Conservation (phyloP, 1,284 basidiomycete species). For the Apiotrichum gamsii region DNA sequence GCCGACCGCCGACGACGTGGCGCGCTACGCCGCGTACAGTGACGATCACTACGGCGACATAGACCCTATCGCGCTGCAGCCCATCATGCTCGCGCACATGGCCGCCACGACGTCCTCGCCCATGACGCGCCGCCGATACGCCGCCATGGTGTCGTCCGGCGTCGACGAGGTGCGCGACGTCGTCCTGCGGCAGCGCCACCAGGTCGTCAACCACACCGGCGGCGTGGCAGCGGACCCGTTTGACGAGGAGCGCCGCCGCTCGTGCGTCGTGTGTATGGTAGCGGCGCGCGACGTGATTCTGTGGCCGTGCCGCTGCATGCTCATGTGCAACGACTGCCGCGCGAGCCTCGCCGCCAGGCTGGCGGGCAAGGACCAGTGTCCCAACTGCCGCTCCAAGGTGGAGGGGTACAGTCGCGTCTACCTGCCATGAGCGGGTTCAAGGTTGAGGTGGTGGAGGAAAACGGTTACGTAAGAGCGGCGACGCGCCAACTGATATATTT, state of each 20-base stretch:
- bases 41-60: slow-evolving; percentile 9
- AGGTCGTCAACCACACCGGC: background rate
- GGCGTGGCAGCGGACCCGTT: slow-evolving; percentile 23
- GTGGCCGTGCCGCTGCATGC: slow-evolving; percentile 45
- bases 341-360: slow-evolving; percentile 41
- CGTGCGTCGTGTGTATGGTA: slow-evolving; percentile 44
- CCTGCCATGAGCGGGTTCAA: slow-evolving; percentile 26
- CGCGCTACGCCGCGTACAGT: background rate
- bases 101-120: slow-evolving; percentile 28
- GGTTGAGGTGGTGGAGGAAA: too few relatives aligned
- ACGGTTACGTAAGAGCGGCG: too few relatives aligned
- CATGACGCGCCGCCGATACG: slow-evolving; percentile 41
- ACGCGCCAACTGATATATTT: too few relatives aligned
- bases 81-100: slow-evolving; percentile 44
- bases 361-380: slow-evolving; percentile 41
- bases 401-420: slow-evolving; percentile 43
- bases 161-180: slow-evolving; percentile 1
- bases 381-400: slow-evolving; percentile 29
- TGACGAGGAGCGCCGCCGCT: slow-evolving; percentile 37
- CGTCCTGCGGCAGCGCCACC: slow-evolving; percentile 4
- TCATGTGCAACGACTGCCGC: slow-evolving; percentile 44
- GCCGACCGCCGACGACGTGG: background rate
- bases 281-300: slow-evolving; percentile 42
- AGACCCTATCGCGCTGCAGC: slow-evolving; percentile 26
- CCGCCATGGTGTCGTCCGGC: slow-evolving; percentile 20